phyloP scores from a whole-genome alignment of 257 asterid species.

The Forsythia suspensa region DNA sequence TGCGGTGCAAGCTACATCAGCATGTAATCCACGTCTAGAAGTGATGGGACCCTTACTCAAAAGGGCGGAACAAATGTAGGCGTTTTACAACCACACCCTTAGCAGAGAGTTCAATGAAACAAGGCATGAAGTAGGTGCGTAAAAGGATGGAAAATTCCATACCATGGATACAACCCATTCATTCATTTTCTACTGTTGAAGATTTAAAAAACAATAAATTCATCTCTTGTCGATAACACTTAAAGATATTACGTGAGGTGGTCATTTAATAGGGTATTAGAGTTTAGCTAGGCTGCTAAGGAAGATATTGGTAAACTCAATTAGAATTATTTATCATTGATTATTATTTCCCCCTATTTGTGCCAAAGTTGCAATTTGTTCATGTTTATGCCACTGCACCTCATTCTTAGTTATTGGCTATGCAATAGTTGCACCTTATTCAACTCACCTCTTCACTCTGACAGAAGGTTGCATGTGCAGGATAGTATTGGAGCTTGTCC shows the following conservation, averaged over 20 bases:
- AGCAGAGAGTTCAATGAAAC: neutral
- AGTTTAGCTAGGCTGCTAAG: neutral
- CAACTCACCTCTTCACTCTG: neutral
- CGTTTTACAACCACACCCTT: neutral
- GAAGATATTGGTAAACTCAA: neutral
- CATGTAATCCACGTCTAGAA: conserved; percentile 16
- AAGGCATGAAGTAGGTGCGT: neutral
- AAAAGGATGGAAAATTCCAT: neutral
- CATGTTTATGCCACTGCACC: neutral
- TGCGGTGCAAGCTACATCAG: neutral
- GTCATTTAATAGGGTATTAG: neutral
- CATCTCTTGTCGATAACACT: neutral
- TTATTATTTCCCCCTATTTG: neutral
- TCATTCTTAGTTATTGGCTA: too few species aligned
- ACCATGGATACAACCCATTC: neutral
- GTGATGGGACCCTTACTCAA: neutral
- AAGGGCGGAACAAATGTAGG: neutral
- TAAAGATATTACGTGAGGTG: neutral
- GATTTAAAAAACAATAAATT: neutral
- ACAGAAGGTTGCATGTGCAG: neutral
- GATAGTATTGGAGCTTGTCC: neutral
- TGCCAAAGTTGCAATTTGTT: neutral
- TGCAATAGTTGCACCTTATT: too few species aligned
- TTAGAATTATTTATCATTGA: neutral
- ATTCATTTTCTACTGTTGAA: neutral